Evolutionary conservation across 2,329 filamentous ascomycete genomes (phyloP).

Genomic region (Pseudocercospora pini-densiflorae): DNA sequence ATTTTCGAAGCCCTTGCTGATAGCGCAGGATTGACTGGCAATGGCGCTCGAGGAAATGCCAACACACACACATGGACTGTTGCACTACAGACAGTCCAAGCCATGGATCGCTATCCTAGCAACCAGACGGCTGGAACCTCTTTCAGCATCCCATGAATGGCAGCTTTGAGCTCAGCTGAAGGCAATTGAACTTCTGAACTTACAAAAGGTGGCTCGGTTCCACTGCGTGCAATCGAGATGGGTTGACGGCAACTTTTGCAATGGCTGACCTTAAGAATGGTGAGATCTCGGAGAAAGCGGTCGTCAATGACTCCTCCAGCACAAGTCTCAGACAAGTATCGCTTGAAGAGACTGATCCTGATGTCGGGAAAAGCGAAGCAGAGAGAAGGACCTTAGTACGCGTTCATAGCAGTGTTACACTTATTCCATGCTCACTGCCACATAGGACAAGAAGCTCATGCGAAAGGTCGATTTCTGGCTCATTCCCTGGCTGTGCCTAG

Average conservation of each 20-base stretch:
- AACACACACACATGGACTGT: not conserved
- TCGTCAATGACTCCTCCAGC: slow-evolving; percentile 9
- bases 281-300: slow-evolving; percentile 5
- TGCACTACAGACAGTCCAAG: not conserved
- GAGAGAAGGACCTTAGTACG: slow-evolving; percentile 14
- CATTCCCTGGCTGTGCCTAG: slow-evolving; percentile 56
- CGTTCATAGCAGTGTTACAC: not conserved
- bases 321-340: slow-evolving; percentile 9
- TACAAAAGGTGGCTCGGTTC: not conserved
- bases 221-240: not conserved
- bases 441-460: slow-evolving; percentile 52
- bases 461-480: slow-evolving; percentile 58
- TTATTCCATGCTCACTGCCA: not conserved
- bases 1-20: not conserved
- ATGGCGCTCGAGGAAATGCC: not conserved
- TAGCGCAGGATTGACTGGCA: not conserved
- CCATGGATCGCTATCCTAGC: not conserved
- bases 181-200: not conserved
- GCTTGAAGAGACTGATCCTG: slow-evolving; percentile 12
- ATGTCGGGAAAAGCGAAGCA: slow-evolving; percentile 18
- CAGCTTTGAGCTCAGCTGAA: not conserved
- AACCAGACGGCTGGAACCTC: not conserved
- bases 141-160: not conserved
- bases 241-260: not conserved
- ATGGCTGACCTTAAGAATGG: slow-evolving; percentile 17